Evolutionary conservation across 2,329 filamentous ascomycete species (phyloP).

Genomic region (Albophoma yamanashiensis): DNA sequence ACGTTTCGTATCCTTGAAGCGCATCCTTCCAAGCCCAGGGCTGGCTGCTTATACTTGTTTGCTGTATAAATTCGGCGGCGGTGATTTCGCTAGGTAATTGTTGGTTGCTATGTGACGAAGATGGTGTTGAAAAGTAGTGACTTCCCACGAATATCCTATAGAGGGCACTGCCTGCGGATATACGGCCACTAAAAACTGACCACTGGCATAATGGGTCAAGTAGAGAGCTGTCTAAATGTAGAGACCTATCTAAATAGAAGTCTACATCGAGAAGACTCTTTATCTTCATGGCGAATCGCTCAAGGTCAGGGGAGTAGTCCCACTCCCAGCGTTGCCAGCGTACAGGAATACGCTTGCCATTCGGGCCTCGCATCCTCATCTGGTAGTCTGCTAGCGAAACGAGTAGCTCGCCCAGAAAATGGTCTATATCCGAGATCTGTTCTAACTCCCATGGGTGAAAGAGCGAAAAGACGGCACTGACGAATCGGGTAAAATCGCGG

Average conservation of each 20-base stretch:
- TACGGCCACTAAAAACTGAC: neutral
- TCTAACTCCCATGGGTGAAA: neutral
- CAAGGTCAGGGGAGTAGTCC: neutral
- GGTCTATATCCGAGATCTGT: neutral
- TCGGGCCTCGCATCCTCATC: neutral
- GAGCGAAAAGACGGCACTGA: neutral
- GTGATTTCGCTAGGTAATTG: neutral
- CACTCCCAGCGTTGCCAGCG: neutral
- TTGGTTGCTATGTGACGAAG: neutral
- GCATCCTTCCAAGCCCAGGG: neutral
- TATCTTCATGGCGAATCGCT: neutral
- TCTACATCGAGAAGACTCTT: neutral
- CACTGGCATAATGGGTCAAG: neutral
- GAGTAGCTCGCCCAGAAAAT: neutral
- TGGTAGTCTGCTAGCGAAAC: neutral
- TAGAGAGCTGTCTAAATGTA: neutral
- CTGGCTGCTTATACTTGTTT: neutral
- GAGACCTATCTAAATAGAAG: neutral
- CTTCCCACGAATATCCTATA: neutral
- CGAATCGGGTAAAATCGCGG: neutral
- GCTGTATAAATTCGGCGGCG: neutral
- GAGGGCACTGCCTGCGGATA: neutral
- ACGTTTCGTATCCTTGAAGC: neutral
- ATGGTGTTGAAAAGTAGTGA: neutral
- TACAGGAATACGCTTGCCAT: neutral